These are phyloP conservation scores for Mucor ambiguus DNA, from an alignment of 371 early-diverging fungal species.

Conservation along the genomic window DNA sequence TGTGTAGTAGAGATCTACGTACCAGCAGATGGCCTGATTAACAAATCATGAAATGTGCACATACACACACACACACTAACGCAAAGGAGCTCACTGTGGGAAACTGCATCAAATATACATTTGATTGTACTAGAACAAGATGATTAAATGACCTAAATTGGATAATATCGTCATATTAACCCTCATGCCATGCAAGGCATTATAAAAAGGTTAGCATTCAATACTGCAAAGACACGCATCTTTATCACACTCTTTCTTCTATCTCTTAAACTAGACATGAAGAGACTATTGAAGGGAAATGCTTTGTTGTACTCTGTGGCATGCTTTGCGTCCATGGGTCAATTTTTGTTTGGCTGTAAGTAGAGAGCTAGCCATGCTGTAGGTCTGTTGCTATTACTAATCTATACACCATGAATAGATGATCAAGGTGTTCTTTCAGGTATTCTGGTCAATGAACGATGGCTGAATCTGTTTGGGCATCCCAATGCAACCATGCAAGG, in stretches of 20 bases:
- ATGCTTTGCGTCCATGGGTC: slow-evolving; percentile 44
- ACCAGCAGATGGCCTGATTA: not conserved
- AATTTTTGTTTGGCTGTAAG: slow-evolving; percentile 50
- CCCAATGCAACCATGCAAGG: slow-evolving; percentile 42
- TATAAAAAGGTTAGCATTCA: not conserved
- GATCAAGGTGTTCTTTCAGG: slow-evolving; percentile 46
- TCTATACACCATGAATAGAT: slow-evolving; percentile 14
- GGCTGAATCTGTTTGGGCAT: slow-evolving; percentile 31
- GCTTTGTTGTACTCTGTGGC: slow-evolving; percentile 33
- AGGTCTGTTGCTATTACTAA: too few relatives aligned
- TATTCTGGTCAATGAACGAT: slow-evolving; percentile 40
- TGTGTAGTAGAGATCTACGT: too few relatives aligned
- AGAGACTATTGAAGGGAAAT: slow-evolving; percentile 22
- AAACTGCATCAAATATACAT: not conserved
- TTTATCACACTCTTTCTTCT: not conserved
- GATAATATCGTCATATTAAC: not conserved
- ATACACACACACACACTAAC: not conserved
- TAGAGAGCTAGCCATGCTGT: not conserved
- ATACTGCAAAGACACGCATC: not conserved
- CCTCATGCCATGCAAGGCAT: not conserved
- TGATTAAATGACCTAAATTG: not conserved
- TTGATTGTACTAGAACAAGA: not conserved
- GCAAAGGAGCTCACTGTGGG: not conserved
- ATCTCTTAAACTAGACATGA: not conserved
- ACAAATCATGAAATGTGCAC: not conserved